Conservation (phyloP, 2,329 filamentous ascomycete genomes). For the Simplicillium sp. region DNA sequence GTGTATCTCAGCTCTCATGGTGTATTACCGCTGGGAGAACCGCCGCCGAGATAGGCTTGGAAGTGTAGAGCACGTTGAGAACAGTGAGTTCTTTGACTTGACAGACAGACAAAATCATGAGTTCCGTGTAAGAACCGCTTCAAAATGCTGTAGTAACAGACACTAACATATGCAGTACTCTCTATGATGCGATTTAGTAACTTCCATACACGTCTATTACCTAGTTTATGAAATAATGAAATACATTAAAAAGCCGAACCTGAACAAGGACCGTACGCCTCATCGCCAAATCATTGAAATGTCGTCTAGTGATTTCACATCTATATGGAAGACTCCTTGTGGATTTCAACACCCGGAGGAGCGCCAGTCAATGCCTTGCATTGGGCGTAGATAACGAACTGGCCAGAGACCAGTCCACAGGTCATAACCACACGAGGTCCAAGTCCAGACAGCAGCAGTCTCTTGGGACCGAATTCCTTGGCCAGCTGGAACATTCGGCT, state of each 20-base stretch:
- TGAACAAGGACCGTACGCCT: too few species aligned
- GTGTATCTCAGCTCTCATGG: background rate
- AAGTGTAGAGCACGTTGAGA: background rate
- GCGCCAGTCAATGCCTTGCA: slow-evolving; percentile 43
- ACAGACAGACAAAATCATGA: background rate
- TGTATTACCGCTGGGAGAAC: background rate
- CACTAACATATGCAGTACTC: too few species aligned
- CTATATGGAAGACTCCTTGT: slow-evolving; percentile 30
- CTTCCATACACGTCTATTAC: too few species aligned
- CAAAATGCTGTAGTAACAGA: too few species aligned
- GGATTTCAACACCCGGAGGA: slow-evolving; percentile 41
- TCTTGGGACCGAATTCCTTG: slow-evolving; percentile 38
- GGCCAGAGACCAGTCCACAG: slow-evolving; percentile 39
- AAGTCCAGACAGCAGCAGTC: slow-evolving; percentile 35
- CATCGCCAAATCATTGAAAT: too few species aligned
- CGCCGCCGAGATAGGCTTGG: background rate
- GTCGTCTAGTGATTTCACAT: background rate
- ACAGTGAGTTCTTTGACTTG: background rate
- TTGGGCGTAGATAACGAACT: slow-evolving; percentile 47
- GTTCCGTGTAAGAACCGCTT: too few species aligned
- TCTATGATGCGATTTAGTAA: too few species aligned
- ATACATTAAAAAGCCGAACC: too few species aligned
- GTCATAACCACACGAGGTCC: slow-evolving; percentile 45
- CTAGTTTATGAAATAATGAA: too few species aligned
- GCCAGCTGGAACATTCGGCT: slow-evolving; percentile 43